Conservation (phyloP, 345 rosid genomes). For the Brassica juncea region DNA sequence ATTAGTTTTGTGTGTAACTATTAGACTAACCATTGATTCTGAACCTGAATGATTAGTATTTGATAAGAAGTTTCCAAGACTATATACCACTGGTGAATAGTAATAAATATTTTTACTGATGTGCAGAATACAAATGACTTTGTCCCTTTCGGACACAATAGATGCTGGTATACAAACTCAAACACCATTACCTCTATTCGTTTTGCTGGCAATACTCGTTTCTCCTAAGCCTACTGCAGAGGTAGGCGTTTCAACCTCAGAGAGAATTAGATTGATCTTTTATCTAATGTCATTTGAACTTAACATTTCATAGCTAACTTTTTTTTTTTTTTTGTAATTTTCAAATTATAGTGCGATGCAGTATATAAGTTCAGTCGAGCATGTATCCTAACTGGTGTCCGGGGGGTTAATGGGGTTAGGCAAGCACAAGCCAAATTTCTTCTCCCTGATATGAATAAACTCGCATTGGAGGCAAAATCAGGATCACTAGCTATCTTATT, state of each 20-base stretch:
- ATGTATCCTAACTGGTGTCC: conserved; percentile 58
- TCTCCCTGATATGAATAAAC: conserved; percentile 79
- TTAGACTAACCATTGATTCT: neutral
- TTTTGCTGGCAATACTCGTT: conserved; percentile 74
- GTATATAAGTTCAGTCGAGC: conserved; percentile 82
- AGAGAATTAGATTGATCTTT: neutral
- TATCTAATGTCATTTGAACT: neutral
- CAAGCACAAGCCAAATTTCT: conserved; percentile 71
- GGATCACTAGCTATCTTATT: conserved; percentile 80
- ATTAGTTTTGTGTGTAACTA: neutral
- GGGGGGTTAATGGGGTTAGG: conserved; percentile 59
- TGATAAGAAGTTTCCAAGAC: neutral
- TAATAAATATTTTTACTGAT: conserved; percentile 7
- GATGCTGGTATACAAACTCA: conserved; percentile 57
- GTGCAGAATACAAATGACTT: conserved; percentile 74
- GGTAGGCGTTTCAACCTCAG: conserved; percentile 47
- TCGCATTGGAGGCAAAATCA: conserved; percentile 73
- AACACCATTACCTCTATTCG: conserved; percentile 66
- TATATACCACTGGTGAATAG: neutral
- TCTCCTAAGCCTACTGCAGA: conserved; percentile 55
- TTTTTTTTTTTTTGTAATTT: conserved; percentile 30
- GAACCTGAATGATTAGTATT: neutral
- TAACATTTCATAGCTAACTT: conserved; percentile 30
- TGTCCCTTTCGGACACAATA: conserved; percentile 54
- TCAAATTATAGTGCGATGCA: conserved; percentile 74